These are phyloP conservation scores for Tricholoma flavovirens DNA, from an alignment of 768 basidiomycete species.

Conservation along the genomic window DNA sequence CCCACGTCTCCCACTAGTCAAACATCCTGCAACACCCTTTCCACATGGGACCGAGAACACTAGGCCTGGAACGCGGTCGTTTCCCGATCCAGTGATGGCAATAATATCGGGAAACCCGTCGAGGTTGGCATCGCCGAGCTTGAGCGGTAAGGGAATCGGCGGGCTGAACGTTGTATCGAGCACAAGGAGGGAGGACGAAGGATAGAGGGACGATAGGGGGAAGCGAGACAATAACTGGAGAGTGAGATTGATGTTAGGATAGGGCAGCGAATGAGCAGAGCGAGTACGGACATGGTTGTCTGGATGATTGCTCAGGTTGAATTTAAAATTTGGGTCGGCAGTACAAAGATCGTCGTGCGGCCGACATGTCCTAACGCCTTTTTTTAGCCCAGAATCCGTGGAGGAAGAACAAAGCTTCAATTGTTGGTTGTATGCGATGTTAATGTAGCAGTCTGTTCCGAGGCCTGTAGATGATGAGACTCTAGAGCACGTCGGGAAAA, in stretches of 20 bases:
- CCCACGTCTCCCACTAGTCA: conserved; percentile 48
- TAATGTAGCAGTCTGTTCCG: conserved; percentile 74
- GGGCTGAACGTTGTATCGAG: conserved; percentile 62
- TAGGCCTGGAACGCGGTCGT: conserved; percentile 50
- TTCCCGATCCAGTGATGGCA: conserved; percentile 41
- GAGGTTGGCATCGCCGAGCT: conserved; percentile 84
- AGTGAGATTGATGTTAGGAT: background rate
- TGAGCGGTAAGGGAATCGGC: conserved; percentile 68
- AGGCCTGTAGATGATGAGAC: conserved; percentile 66
- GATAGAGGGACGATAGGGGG: conserved; percentile 56
- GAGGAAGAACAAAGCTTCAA: conserved; percentile 69
- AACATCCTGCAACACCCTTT: conserved; percentile 53
- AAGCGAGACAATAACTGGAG: conserved; percentile 63
- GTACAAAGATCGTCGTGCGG: conserved; percentile 76
- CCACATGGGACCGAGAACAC: conserved; percentile 60
- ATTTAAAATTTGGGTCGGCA: conserved; percentile 75
- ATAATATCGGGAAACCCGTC: conserved; percentile 94
- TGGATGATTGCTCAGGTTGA: conserved; percentile 50
- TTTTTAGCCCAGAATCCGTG: conserved; percentile 41
- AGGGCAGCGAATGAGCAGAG: background rate
- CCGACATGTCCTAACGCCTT: conserved; percentile 58
- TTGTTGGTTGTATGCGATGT: conserved; percentile 92
- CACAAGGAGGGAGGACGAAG: conserved; percentile 56
- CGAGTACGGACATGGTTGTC: conserved; percentile 44
- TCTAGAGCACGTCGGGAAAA: conserved; percentile 78